Evolutionary conservation across 2,329 filamentous ascomycete species (phyloP), one percentile per base, ranked within the genome.

Genomic region (Penicillium freii): DNA sequence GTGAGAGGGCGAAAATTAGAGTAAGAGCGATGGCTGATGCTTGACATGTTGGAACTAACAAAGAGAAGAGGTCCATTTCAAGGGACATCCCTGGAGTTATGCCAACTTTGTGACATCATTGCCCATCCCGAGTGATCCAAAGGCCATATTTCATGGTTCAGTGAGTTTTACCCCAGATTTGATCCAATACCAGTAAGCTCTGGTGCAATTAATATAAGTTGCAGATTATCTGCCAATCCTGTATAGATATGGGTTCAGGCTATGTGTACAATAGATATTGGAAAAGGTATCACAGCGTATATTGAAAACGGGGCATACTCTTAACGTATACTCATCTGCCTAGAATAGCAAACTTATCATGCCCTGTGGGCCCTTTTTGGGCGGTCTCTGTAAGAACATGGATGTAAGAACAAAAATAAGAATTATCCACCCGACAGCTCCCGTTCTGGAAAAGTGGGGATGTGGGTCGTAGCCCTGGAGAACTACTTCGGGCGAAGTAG

Each of bases 21-120:
- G 49, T n/a, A 34, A 19, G 39, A 23, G 29, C 6, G 27, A 23
- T 43, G 38, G 6, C 6, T 49, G 27, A n/a, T 43, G 38, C 10
- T 15, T 49, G 11, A 23, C 3, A n/a, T 13, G 2, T 17, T 33
- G 15, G 2, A n/a, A 11, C 5, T 7, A 46, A 17, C n/a, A 31
- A 40, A 47, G 17, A n/a, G 9, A 25, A 31, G n/a, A 33, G 8
- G 19, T 19, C 19, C 25, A 23, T 47, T 21, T 46, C 40, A 40
- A 39, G 40, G n/a, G n/a, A n/a, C 21, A 29, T 38, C 27, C 19
- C 40, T 45, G 8, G 25, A 50, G 15, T 13, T 8, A 43, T 52
- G 11, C 40, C 29, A 36, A 45, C 27, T 17, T 11, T 29, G 52
- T 55, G 52, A 55, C 52, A 51, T 55, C 52, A 49, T 52, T 23